Base-by-base conservation (phyloP, 2,329 filamentous ascomycete genomes). In the Arachnomyces sp. region DNA sequence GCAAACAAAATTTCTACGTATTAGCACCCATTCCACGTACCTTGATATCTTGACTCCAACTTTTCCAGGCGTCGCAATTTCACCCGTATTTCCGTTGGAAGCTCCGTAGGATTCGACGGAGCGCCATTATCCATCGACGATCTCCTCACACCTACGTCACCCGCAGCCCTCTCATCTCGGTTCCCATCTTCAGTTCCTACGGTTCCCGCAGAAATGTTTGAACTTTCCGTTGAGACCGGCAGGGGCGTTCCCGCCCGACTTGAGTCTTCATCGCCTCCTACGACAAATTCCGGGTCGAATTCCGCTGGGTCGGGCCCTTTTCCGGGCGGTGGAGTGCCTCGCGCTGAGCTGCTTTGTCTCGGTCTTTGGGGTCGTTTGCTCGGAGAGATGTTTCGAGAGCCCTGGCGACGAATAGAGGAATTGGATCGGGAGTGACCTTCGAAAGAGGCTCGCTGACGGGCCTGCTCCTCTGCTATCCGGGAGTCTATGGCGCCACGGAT, bases 401-500 rank as follows among this genome's bases (percentile, higher is more conserved):
- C 21, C 21, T 45, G 40, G 18, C 51, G 54, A 66, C 61, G 55
- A 61, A 54, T 53, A 66, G 56, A 53, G 42, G 64, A 63, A 53
- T 59, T 58, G 52, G 73, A 65, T 38, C 71, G 68, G 4, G 71
- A 50, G 36, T 61, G 43, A n/a, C 53, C 57, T 30, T 67, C 60
- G 47, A 71, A 54, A 31, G 67, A 52, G 37, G 70, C 64, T 56
- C 77, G 77, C 59, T 88, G 84, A 43, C 86, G 83, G 43, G 86
- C 84, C 65, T 94, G 86, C 67, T 95, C 89, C 67, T 95, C 87
- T 55, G 87, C 85, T 55, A 95, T 92, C 55, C 83, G 83, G 54
- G 81, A 80, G 61, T 94, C 86, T 61, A 94, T 87, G 44, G 84
- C 84, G 55, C 83, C 85, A 68, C 86, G 85, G 53, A 94, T 72